phyloP scores from a whole-genome alignment of 2,329 filamentous ascomycete species.

The Ophiobolus disseminans region DNA sequence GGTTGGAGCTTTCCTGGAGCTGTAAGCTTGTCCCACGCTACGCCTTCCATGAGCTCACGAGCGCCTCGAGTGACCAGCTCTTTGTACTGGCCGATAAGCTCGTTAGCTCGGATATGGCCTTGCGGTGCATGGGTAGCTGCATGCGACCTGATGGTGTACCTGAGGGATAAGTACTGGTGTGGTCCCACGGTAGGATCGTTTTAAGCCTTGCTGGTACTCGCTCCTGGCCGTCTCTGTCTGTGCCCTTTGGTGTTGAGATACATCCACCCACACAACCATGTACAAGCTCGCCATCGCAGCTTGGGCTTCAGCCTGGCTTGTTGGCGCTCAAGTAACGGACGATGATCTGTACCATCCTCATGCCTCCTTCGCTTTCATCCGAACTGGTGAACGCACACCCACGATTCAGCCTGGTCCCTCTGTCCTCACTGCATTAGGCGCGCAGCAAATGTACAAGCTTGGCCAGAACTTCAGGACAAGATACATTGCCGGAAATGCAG shows the following conservation, averaged over 20 bases:
- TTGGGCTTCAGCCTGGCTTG: conserved; percentile 35
- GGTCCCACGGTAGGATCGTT: conserved; percentile 4
- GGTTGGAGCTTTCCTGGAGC: neutral
- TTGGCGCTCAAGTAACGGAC: conserved; percentile 25
- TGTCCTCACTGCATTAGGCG: conserved; percentile 61
- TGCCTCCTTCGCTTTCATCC: conserved; percentile 61
- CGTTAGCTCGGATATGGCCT: neutral
- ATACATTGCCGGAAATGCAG: conserved; percentile 53
- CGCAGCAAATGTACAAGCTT: conserved; percentile 59
- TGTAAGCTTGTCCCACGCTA: too few species aligned
- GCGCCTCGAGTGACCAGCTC: neutral
- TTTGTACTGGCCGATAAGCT: conserved; percentile 11
- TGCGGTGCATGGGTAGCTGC: conserved; percentile 10
- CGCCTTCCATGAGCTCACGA: neutral
- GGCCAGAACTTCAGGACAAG: conserved; percentile 61
- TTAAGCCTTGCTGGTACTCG: conserved; percentile 19
- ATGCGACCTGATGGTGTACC: conserved; percentile 16
- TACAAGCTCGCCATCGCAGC: conserved; percentile 30
- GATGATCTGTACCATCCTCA: conserved; percentile 45
- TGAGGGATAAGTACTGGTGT: conserved; percentile 21
- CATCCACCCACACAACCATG: conserved; percentile 30
- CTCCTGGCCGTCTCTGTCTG: conserved; percentile 13
- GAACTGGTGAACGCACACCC: conserved; percentile 64
- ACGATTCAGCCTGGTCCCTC: conserved; percentile 34
- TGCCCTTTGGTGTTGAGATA: conserved; percentile 7